phyloP scores from a whole-genome alignment of 169 alveolate genomes.

The Neospora caninum region DNA sequence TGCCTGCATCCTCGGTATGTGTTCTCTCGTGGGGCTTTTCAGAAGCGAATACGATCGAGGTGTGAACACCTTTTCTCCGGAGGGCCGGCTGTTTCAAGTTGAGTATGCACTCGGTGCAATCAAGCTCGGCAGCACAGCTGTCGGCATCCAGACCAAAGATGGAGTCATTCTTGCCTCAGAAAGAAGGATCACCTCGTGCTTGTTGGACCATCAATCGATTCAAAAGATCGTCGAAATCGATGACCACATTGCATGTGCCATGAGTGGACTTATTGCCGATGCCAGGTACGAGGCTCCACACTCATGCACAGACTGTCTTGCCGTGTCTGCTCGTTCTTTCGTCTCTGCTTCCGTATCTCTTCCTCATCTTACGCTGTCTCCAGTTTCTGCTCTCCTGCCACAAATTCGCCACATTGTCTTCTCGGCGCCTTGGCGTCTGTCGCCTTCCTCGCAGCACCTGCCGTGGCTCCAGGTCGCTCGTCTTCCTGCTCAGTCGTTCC shows the following conservation, averaged over 20 bases:
- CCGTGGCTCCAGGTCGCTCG: no score
- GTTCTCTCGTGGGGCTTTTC: not conserved
- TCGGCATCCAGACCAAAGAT: slow-evolving; percentile 95
- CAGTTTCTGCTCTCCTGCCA: no score
- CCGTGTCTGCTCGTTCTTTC: not conserved
- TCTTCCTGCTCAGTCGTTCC: no score
- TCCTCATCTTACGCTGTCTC: no score
- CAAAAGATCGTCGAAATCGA: slow-evolving; percentile 96
- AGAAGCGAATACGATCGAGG: slow-evolving; percentile 97
- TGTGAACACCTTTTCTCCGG: slow-evolving; percentile 98
- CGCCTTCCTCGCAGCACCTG: no score
- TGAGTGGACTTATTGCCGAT: slow-evolving; percentile 98
- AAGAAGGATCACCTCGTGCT: slow-evolving; percentile 75
- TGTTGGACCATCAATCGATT: slow-evolving; percentile 69
- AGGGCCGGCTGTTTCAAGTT: slow-evolving; percentile 95
- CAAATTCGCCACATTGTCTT: no score
- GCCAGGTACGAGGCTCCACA: slow-evolving; percentile 78
- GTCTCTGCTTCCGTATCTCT: no score
- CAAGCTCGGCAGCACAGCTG: slow-evolving; percentile 97
- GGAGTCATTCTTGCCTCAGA: slow-evolving; percentile 98
- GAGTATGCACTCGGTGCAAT: slow-evolving; percentile 50
- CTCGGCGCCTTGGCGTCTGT: no score
- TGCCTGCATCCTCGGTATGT: not conserved
- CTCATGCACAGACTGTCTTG: not conserved
- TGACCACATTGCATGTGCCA: slow-evolving; percentile 96